Percentiles rank a stretch among this genome's conserved stretches.
These are phyloP conservation scores for Aulographum hederae DNA, from an alignment of 2,329 filamentous ascomycete species.

Conservation along the genomic window DNA sequence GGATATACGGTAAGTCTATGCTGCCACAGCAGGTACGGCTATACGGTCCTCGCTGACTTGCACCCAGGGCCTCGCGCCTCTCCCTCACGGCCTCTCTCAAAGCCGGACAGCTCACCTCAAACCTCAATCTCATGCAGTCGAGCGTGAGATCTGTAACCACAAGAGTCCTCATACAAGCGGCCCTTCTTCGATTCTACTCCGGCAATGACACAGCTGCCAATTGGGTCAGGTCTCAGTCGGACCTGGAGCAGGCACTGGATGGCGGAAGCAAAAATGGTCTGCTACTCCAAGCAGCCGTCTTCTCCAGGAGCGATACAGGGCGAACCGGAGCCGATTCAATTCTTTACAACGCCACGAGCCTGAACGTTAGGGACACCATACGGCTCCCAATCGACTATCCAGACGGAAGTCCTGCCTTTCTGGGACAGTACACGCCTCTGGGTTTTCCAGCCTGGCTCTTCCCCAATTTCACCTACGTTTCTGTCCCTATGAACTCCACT, in stretches of 20 bases:
- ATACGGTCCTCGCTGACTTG: too few relatives aligned
- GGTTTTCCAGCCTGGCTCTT: constrained; percentile 59
- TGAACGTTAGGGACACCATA: constrained; percentile 27
- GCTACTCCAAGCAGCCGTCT: constrained; percentile 57
- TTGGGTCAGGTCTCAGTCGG: constrained; percentile 42
- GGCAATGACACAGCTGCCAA: constrained; percentile 38
- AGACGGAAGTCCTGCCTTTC: constrained; percentile 37
- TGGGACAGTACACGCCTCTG: constrained; percentile 38
- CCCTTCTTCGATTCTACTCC: constrained; percentile 29
- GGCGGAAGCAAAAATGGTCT: constrained; percentile 28
- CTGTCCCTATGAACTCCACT: constrained; percentile 15
- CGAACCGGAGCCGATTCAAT: constrained; percentile 31
- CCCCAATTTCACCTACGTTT: constrained; percentile 55
- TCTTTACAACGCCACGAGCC: constrained; percentile 41
- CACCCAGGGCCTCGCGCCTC: constrained; percentile 39
- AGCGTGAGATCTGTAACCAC: constrained; percentile 56
- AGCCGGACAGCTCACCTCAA: constrained; percentile 60
- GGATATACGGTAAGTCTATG: constrained; percentile 24
- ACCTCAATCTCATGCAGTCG: constrained; percentile 62
- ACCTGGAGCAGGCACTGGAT: constrained; percentile 54
- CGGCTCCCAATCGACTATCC: constrained; percentile 40
- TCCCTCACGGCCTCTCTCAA: constrained; percentile 72
- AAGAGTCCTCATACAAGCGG: constrained; percentile 32
- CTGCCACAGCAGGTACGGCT: too few relatives aligned
- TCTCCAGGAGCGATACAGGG: constrained; percentile 47